Evolutionary conservation across 805 yeast species (phyloP).

Genomic region (Candida germanica): DNA sequence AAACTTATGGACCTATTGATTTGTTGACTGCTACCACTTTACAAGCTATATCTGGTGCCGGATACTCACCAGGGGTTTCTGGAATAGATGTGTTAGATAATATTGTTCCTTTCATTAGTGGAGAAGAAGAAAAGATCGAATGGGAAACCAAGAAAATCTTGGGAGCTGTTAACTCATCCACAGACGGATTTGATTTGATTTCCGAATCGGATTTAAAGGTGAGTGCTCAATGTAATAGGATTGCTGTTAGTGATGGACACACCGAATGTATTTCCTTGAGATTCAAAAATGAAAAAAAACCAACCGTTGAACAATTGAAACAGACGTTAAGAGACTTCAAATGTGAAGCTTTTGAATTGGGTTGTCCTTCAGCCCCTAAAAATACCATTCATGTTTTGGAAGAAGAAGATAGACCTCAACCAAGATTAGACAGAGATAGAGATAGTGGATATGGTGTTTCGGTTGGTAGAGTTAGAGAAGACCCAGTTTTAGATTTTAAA

Average conservation of each 20-base stretch:
- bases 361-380: conserved; percentile 91
- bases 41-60: conserved; percentile 98
- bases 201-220: conserved; percentile 73
- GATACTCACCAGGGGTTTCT: conserved; percentile 95
- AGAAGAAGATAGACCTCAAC: conserved; percentile 93
- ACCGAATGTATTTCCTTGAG: conserved; percentile 89
- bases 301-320: conserved; percentile 79
- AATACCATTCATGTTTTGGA: conserved; percentile 90
- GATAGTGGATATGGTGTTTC: conserved; percentile 92
- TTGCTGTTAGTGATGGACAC: conserved; percentile 96
- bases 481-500: conserved; percentile 88
- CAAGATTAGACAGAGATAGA: conserved; percentile 93
- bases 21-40: conserved; percentile 84
- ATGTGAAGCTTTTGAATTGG: conserved; percentile 77
- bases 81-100: conserved; percentile 94
- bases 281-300: conserved; percentile 80
- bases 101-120: conserved; percentile 89
- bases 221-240: conserved; percentile 95
- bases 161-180: conserved; percentile 56
- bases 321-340: conserved; percentile 64
- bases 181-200: conserved; percentile 54
- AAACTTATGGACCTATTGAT: conserved; percentile 86
- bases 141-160: conserved; percentile 97
- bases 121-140: conserved; percentile 98
- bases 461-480: conserved; percentile 92